Evolutionary conservation across 2,329 filamentous ascomycete genomes (phyloP).

Genomic region (Coniochaeta ligniaria): DNA sequence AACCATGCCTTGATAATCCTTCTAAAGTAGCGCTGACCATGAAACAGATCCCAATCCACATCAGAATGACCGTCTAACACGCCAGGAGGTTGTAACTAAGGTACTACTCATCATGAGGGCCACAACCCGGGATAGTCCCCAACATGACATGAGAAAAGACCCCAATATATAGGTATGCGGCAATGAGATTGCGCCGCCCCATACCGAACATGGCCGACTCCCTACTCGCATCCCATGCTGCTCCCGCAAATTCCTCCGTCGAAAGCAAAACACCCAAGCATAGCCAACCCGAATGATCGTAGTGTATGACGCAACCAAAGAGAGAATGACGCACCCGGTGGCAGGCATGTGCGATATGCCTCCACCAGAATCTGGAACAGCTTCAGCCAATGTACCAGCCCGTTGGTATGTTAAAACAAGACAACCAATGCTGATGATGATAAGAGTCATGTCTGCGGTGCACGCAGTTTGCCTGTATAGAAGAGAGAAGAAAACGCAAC

Average conservation of each 20-base stretch:
- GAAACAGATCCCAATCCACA: neutral
- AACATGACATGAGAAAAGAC: neutral
- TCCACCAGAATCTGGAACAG: neutral
- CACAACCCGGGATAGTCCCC: neutral
- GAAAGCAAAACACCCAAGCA: neutral
- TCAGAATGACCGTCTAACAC: neutral
- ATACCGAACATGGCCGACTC: neutral
- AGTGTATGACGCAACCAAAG: neutral
- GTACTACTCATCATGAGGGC: neutral
- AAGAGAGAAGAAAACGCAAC: neutral
- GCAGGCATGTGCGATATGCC: neutral
- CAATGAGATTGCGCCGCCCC: neutral
- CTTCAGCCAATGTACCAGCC: neutral
- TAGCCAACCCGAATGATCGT: neutral
- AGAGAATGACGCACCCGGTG: neutral
- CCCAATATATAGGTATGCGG: neutral
- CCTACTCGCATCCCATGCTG: neutral
- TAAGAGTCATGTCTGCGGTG: neutral
- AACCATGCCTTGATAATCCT: neutral
- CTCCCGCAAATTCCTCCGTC: neutral
- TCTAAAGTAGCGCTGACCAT: neutral
- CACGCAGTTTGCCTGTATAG: neutral
- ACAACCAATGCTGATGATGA: neutral
- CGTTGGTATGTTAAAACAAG: neutral
- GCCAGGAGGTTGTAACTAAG: neutral